These are phyloP conservation scores for Cyclotella atomus DNA, from an alignment of 108 stramenopile genomes.

Conservation along the genomic window DNA sequence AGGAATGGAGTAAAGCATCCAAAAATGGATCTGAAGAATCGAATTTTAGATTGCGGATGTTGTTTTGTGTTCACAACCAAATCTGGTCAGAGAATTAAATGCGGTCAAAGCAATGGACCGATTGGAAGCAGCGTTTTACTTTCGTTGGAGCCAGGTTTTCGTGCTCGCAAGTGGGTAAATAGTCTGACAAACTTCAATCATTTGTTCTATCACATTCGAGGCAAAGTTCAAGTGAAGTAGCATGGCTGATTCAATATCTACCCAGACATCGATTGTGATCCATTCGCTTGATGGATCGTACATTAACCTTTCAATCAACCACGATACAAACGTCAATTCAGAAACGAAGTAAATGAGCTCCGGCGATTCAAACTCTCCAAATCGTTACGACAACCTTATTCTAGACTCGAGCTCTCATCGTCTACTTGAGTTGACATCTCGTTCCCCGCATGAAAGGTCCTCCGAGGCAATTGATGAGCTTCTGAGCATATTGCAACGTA, in stretches of 20 bases:
- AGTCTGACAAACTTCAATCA: no score
- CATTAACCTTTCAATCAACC: neutral
- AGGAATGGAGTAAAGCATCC: no score
- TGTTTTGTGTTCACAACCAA: no score
- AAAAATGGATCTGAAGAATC: no score
- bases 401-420: constrained; percentile 10
- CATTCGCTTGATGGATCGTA: constrained; percentile 5
- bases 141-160: no score
- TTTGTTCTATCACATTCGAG: no score
- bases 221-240: no score
- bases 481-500: constrained; percentile 5
- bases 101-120: no score
- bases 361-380: neutral
- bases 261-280: neutral
- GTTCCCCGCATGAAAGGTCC: neutral
- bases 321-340: neutral
- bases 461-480: constrained; percentile 24
- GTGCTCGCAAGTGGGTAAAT: no score
- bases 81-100: no score
- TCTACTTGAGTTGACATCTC: neutral
- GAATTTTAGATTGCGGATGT: no score
- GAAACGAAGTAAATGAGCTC: neutral
- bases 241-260: neutral
- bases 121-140: no score
- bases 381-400: constrained; percentile 1